Base-by-base conservation (phyloP, 192 early-diverging fungal genomes). In the Coemansia erecta region DNA sequence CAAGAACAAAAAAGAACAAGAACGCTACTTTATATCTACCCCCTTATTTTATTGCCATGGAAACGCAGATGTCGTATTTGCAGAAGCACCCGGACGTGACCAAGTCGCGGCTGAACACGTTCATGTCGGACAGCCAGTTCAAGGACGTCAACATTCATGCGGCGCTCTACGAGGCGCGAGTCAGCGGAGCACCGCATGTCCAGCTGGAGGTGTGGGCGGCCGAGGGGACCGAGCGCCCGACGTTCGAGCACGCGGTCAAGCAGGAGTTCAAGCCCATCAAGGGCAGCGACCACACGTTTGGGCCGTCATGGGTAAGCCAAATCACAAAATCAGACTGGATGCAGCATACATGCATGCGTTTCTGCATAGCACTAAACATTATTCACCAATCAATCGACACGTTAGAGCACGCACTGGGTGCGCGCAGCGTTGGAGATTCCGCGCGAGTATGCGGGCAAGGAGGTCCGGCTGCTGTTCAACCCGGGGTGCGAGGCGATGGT, bases 401-500 rank as follows among this genome's bases (percentile, higher is more conserved):
- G 8, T 21, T 48, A 55, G 55, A 86, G 83, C 13, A 89, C 88
- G 12, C 88, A 91, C 47, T 91, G 89, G 87, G 86, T 90, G 64
- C 84, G 85, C 61, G 75, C 88, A 10, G 69, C 68, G 24, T 71
- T 95, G n/a, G 67, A 61, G 43, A 83, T 99, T 23, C 97, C 94
- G 3, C 57, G 71, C 0, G 62, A 66, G 55, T 63, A 69, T 56
- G 84, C 66, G 11, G 87, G 86, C 41, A 82, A 92, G 61, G 85
- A 86, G 52, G 92, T 99, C n/a, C 80, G 87, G 35, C 81, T 99
- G 17, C 49, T 89, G 17, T 99, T 94, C 79, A 89, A 99, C 68
- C 83, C 94, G 10, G 73, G 78, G 58, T 93, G 86, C 65, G 95
- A 99, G 71, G 94, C 82, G 15, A 76, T 98, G 78, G 71, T 99